Percentiles rank a stretch among this genome's conserved stretches.
Evolutionary conservation across 805 yeast species (phyloP).

Genomic region (Metschnikowia santaceciliae): DNA sequence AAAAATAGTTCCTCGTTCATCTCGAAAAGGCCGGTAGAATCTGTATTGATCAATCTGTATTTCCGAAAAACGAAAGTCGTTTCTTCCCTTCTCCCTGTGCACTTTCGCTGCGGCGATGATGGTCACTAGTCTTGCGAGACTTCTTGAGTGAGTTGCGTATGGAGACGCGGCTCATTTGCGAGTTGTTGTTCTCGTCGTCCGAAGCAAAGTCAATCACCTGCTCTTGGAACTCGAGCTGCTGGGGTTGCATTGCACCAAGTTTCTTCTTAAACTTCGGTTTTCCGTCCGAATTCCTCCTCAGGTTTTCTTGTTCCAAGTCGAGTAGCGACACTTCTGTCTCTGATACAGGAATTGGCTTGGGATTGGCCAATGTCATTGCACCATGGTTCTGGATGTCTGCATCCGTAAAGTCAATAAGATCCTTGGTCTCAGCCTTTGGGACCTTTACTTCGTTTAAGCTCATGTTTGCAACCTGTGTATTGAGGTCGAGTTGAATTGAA

Average conservation of each 20-base stretch:
- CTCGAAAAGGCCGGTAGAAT: background rate
- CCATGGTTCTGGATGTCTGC: background rate
- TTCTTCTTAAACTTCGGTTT: conserved; percentile 34
- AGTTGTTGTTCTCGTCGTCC: conserved; percentile 39
- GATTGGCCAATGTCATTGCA: background rate
- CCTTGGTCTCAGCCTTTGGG: background rate
- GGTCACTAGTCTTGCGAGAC: conserved; percentile 26
- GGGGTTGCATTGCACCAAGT: conserved; percentile 25
- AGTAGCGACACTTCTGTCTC: conserved; percentile 10
- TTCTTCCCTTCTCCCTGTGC: conserved; percentile 20
- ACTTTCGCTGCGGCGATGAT: conserved; percentile 29
- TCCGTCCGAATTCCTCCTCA: conserved; percentile 1
- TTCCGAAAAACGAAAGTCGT: conserved; percentile 25
- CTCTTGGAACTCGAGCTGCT: conserved; percentile 34
- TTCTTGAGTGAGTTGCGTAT: conserved; percentile 37
- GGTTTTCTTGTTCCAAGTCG: conserved; percentile 20
- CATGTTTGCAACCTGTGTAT: background rate
- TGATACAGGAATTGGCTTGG: background rate
- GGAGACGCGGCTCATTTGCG: conserved; percentile 37
- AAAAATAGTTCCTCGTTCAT: background rate
- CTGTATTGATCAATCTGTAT: background rate
- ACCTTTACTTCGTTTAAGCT: background rate
- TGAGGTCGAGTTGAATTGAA: background rate
- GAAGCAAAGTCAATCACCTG: conserved; percentile 45
- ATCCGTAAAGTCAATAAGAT: background rate